Base-by-base conservation (phyloP, 176 grass and related monocot genomes). In the Avena insularis region DNA sequence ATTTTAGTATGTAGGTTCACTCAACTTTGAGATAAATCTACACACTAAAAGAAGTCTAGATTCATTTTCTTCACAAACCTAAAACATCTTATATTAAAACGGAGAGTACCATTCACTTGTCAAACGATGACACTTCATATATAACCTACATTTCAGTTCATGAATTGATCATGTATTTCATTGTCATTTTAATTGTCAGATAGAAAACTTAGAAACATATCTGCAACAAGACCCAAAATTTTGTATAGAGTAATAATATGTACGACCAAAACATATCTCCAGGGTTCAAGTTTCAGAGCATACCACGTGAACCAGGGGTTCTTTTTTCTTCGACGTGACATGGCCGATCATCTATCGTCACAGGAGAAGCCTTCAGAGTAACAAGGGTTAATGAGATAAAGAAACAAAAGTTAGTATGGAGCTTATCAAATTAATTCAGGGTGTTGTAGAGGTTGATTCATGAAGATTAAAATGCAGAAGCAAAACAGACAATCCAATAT, bases 311-410 rank as follows among this genome's bases (percentile, higher is more conserved):
- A 86, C 87, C 89, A 83, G 80, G 79, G 61, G 92, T 79, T 87
- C 97, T 86, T 85, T 99, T 99, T 91, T 97, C 97, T 87, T 99
- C 90, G 0, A 99, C 87, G 12, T 85, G 86, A 58, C 89, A 92
- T 79, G 90, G 91, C 1, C 91, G 83, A 20, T 92, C 94, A 83
- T 78, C 74, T n/a, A 99, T 94, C 77, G 82, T 89, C 72, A 99
- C 84, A 80, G 94, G 94, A 58, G 97, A 97, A 88, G 89, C 94
- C 97, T 99, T 88, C 70, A 83, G 75, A 79, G 56, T 75, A 63
- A 43, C 6, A 70, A 66, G 53, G 57, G 16, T 65, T 38, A 33
- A 62, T 77, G 12, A 88, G 33, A 53, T 35, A 77, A 84, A 83
- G 15, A 58, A 59, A 19, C 62, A 84, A 47, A 23, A 57, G 6